These are phyloP conservation scores for Blastobotrys niveus DNA, from an alignment of 1,139 yeast species.

Conservation along the genomic window DNA sequence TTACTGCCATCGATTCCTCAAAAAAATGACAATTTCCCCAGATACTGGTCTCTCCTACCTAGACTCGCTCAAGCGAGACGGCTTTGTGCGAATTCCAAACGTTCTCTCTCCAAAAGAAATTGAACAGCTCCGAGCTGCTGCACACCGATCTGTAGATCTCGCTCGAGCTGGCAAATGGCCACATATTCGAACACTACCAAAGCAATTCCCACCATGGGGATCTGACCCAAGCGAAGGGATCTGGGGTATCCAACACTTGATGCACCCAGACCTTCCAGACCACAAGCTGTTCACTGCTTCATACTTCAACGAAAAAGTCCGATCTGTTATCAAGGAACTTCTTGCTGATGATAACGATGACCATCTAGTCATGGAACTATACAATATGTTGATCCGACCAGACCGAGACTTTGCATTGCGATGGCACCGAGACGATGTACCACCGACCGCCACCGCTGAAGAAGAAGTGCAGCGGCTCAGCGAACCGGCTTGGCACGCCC, in stretches of 20 bases:
- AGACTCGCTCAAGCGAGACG: slow-evolving; percentile 28
- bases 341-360: slow-evolving; percentile 40
- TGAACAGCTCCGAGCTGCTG: slow-evolving; percentile 37
- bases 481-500: slow-evolving; percentile 49
- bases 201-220: slow-evolving; percentile 60
- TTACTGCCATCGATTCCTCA: not conserved
- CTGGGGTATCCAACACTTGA: slow-evolving; percentile 51
- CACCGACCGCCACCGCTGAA: slow-evolving; percentile 45
- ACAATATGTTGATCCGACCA: slow-evolving; percentile 54
- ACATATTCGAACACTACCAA: slow-evolving; percentile 44
- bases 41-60: slow-evolving; percentile 15
- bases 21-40: slow-evolving; percentile 14
- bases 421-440: slow-evolving; percentile 54
- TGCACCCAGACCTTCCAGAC: slow-evolving; percentile 47
- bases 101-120: slow-evolving; percentile 44
- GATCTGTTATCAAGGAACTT: slow-evolving; percentile 16
- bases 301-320: slow-evolving; percentile 14
- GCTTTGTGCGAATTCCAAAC: slow-evolving; percentile 42
- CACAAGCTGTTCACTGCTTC: slow-evolving; percentile 17
- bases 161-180: slow-evolving; percentile 52
- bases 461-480: slow-evolving; percentile 43
- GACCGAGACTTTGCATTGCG: slow-evolving; percentile 51
- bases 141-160: slow-evolving; percentile 41
- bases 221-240: slow-evolving; percentile 49
- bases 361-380: slow-evolving; percentile 46